phyloP scores from a whole-genome alignment of 2,329 filamentous ascomycete genomes.

The Coccinonectria pachysandricola region DNA sequence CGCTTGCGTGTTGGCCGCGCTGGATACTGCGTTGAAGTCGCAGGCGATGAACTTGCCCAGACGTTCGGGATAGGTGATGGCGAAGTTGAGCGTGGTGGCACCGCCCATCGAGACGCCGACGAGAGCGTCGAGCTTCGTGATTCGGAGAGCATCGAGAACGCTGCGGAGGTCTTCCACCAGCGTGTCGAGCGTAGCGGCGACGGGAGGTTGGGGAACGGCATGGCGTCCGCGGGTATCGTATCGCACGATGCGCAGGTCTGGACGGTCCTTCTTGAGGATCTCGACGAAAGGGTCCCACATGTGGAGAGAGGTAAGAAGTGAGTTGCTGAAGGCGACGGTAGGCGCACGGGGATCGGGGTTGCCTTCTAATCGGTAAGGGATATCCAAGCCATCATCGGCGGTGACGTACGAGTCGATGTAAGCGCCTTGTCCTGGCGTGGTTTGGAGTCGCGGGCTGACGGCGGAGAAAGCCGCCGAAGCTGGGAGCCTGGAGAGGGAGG shows the following conservation, averaged over 20 bases:
- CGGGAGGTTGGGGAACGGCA: conserved; percentile 34
- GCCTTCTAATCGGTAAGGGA: conserved; percentile 70
- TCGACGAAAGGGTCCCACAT: conserved; percentile 74
- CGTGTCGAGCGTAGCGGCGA: conserved; percentile 49
- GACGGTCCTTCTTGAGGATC: conserved; percentile 47
- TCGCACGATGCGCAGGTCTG: conserved; percentile 61
- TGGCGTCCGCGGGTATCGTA: conserved; percentile 67
- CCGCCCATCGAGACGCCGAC: conserved; percentile 76
- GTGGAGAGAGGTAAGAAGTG: conserved; percentile 62
- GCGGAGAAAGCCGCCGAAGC: conserved; percentile 40
- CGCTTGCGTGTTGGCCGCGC: conserved; percentile 62
- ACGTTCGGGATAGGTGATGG: conserved; percentile 52
- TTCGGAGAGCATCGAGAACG: conserved; percentile 59
- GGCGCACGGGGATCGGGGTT: conserved; percentile 56
- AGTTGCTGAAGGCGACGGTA: conserved; percentile 67
- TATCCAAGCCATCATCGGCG: conserved; percentile 53
- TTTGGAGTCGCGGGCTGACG: conserved; percentile 44
- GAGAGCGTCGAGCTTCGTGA: conserved; percentile 54
- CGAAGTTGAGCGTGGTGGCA: conserved; percentile 64
- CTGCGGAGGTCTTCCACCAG: conserved; percentile 57
- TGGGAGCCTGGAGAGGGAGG: conserved; percentile 41
- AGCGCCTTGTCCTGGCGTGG: conserved; percentile 39
- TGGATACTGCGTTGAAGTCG: conserved; percentile 67
- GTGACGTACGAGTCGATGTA: conserved; percentile 59
- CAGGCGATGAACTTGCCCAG: conserved; percentile 58